These are phyloP conservation scores for Akanthomyces muscarius DNA, from an alignment of 2,329 filamentous ascomycete genomes.

Conservation along the genomic window DNA sequence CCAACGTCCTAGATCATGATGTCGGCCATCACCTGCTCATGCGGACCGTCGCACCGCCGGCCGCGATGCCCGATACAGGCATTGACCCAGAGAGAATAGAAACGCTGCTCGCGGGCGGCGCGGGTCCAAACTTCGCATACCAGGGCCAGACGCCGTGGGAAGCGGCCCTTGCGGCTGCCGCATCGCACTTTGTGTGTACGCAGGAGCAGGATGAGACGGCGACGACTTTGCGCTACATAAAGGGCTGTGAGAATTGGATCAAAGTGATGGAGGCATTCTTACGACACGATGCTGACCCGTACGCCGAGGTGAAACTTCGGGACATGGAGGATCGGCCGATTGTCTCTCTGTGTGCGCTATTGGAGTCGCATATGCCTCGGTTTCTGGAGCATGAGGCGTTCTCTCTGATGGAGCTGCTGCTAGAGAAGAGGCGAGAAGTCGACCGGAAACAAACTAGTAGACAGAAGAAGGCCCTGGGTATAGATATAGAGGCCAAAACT, in stretches of 20 bases:
- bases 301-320: neutral
- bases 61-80: neutral
- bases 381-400: neutral
- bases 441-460: neutral
- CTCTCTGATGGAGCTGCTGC: neutral
- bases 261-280: neutral
- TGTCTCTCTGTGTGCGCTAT: neutral
- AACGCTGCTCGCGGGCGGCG: conserved; percentile 1
- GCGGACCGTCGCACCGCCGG: neutral
- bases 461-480: neutral
- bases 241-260: neutral
- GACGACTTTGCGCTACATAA: neutral
- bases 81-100: neutral
- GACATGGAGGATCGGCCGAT: neutral
- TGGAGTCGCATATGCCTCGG: neutral
- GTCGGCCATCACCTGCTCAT: conserved; percentile 11
- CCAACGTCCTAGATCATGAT: conserved; percentile 2
- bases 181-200: neutral
- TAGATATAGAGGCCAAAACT: conserved; percentile 1
- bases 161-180: conserved; percentile 6
- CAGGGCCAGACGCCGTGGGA: conserved; percentile 8
- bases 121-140: conserved; percentile 5
- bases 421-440: neutral
- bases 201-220: neutral
- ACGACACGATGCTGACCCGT: conserved; percentile 5